Evolutionary conservation across 179 eudicot genomes (phyloP).

Genomic region (Monotropa hypopitys): DNA sequence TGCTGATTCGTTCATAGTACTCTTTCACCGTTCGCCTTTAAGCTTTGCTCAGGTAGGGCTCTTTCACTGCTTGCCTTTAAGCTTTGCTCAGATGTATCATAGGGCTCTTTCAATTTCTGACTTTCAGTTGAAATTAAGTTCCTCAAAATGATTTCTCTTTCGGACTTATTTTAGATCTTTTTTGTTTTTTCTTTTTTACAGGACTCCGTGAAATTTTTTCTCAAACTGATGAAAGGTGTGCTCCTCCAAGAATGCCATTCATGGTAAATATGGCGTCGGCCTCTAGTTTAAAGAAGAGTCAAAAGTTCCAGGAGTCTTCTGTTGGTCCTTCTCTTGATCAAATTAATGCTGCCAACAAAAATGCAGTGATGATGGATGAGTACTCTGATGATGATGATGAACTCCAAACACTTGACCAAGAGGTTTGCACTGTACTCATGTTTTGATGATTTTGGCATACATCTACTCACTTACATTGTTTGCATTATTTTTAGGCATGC

Average conservation of each 20-base stretch:
- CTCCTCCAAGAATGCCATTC: conserved; percentile 86
- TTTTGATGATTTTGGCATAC: background rate
- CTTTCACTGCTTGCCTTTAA: conserved; percentile 64
- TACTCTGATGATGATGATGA: conserved; percentile 96
- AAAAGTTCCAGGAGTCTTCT: conserved; percentile 37
- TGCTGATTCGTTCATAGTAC: conserved; percentile 63
- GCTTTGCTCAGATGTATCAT: conserved; percentile 81
- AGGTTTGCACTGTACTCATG: conserved; percentile 31
- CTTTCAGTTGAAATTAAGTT: background rate
- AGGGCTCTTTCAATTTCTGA: background rate
- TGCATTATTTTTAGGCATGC: conserved; percentile 37
- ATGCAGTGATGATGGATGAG: conserved; percentile 73
- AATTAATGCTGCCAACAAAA: conserved; percentile 48
- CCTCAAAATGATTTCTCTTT: conserved; percentile 3
- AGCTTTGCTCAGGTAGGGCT: conserved; percentile 89
- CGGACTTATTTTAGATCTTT: background rate
- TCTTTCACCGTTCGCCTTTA: conserved; percentile 63
- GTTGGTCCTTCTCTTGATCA: conserved; percentile 42
- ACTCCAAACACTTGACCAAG: conserved; percentile 63
- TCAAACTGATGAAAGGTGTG: conserved; percentile 76
- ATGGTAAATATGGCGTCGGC: conserved; percentile 94
- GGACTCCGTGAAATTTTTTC: conserved; percentile 88
- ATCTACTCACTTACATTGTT: conserved; percentile 4
- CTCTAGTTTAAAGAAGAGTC: conserved; percentile 54
- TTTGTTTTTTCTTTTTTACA: conserved; percentile 19